These are phyloP conservation scores for Eucalyptus brandiana DNA, from an alignment of 345 rosid genomes.

Conservation along the genomic window DNA sequence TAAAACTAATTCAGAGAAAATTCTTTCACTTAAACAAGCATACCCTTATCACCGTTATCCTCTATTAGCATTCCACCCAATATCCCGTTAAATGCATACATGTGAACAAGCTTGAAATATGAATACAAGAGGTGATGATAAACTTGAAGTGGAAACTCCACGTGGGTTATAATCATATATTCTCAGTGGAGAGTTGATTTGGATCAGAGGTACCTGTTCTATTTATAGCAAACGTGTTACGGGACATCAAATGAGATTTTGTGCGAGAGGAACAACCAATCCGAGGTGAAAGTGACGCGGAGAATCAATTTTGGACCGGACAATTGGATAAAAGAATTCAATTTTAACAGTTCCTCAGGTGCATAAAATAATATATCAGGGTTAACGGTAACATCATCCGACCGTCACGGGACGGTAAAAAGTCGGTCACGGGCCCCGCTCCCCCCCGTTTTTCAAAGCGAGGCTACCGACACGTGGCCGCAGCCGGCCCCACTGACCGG, in stretches of 20 bases:
- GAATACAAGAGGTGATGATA: background rate
- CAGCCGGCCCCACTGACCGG: background rate
- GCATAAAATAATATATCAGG: background rate
- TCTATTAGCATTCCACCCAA: background rate
- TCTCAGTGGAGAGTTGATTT: background rate
- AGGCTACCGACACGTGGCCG: background rate
- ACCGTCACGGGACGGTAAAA: background rate
- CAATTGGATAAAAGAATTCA: background rate
- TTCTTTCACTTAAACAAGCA: background rate
- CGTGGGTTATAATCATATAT: background rate
- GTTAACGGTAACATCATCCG: background rate
- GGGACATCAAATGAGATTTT: background rate
- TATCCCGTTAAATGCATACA: no score
- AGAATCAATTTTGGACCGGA: background rate
- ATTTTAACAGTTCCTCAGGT: background rate
- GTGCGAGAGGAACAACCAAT: background rate
- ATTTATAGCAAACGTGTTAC: background rate
- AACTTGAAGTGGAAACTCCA: background rate
- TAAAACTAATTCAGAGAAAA: fast-evolving
- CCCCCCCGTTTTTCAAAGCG: background rate
- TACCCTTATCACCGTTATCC: background rate
- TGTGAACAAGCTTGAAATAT: fast-evolving
- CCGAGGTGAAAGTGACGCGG: background rate
- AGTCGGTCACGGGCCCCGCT: background rate
- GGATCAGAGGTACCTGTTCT: background rate